phyloP scores from a whole-genome alignment of 257 asterid species.

The Lithospermum erythrorhizon region DNA sequence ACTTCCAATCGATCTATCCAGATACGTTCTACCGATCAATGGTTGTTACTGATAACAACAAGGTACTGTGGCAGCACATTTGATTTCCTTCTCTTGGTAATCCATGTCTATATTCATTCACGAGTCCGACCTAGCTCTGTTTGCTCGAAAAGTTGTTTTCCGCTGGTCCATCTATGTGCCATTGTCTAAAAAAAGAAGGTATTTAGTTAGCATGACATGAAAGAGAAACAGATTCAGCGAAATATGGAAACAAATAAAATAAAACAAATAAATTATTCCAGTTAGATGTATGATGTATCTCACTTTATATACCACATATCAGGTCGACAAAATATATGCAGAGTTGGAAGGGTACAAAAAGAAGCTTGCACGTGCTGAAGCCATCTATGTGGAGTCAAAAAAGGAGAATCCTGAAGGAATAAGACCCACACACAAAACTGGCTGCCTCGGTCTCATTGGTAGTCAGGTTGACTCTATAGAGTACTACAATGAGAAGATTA shows the following conservation, averaged over 20 bases:
- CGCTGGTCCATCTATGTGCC: background rate
- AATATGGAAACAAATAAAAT: no score
- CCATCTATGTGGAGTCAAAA: constrained; percentile 45
- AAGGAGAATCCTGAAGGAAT: constrained; percentile 46
- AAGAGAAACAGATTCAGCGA: background rate
- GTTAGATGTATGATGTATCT: background rate
- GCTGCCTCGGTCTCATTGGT: constrained; percentile 69
- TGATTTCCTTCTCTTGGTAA: background rate
- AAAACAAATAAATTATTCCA: background rate
- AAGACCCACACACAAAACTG: constrained; percentile 52
- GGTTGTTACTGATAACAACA: constrained; percentile 56
- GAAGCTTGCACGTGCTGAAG: constrained; percentile 73
- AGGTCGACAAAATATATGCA: constrained; percentile 60
- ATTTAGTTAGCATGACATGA: background rate
- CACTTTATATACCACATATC: constrained; percentile 9
- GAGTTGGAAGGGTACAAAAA: constrained; percentile 65
- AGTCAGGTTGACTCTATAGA: constrained; percentile 71
- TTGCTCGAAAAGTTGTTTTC: background rate
- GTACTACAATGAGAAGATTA: constrained; percentile 53
- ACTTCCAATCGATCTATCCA: constrained; percentile 61
- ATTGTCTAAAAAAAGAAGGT: background rate
- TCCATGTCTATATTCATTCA: no score
- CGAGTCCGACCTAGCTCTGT: background rate
- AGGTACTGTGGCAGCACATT: constrained; percentile 27
- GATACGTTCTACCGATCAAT: constrained; percentile 73